Percentiles rank a stretch among this genome's conserved stretches.
Evolutionary conservation across 2,329 filamentous ascomycete genomes (phyloP).

Genomic region (Lasiodiplodia citricola): DNA sequence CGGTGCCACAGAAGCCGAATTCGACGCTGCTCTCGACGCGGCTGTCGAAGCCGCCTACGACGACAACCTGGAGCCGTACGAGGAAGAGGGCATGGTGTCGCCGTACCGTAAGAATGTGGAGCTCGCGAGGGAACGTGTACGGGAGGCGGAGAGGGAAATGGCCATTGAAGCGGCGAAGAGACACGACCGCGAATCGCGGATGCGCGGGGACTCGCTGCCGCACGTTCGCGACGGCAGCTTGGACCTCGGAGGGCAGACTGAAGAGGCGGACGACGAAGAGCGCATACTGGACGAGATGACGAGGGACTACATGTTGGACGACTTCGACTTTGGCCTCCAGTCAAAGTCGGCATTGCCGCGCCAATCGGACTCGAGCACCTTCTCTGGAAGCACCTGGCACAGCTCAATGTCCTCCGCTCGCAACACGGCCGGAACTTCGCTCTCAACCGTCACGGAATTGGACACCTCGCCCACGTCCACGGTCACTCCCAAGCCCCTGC

Average conservation of each 20-base stretch:
- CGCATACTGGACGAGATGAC: constrained; percentile 82
- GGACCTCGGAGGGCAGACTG: constrained; percentile 32
- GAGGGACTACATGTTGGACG: constrained; percentile 78
- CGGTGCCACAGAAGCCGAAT: constrained; percentile 82
- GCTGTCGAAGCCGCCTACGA: constrained; percentile 97
- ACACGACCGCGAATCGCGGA: constrained; percentile 56
- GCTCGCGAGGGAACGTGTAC: constrained; percentile 75
- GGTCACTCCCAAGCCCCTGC: constrained; percentile 5
- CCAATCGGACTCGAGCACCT: constrained; percentile 80
- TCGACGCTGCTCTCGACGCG: constrained; percentile 91
- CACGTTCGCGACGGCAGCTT: constrained; percentile 42
- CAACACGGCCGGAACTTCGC: constrained; percentile 68
- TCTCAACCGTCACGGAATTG: constrained; percentile 74
- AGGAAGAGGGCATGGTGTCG: constrained; percentile 48
- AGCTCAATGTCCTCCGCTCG: constrained; percentile 77
- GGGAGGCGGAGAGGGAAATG: constrained; percentile 74
- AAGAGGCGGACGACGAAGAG: constrained; percentile 56
- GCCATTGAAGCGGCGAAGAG: constrained; percentile 66
- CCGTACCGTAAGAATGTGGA: constrained; percentile 64
- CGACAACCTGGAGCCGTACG: constrained; percentile 80
- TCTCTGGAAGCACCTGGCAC: constrained; percentile 77
- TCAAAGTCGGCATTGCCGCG: constrained; percentile 72
- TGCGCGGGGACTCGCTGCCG: constrained; percentile 54
- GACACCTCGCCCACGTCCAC: constrained; percentile 31
- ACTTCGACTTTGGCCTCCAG: constrained; percentile 76